phyloP scores from a whole-genome alignment of 805 yeast genomes.

The Teunomyces pallodes region DNA sequence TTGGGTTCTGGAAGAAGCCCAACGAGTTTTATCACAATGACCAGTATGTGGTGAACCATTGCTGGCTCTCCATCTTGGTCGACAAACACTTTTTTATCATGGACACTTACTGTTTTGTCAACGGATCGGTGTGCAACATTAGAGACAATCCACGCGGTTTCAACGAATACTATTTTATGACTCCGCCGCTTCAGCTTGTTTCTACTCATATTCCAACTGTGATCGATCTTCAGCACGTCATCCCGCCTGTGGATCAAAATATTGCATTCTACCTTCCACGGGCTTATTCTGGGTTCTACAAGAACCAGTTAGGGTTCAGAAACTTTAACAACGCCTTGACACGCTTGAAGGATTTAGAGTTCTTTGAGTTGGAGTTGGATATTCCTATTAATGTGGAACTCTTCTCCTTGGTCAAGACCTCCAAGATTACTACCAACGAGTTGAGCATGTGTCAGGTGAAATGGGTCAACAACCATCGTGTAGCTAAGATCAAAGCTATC shows the following conservation, averaged over 20 bases:
- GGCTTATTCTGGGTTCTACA: slow-evolving; percentile 77
- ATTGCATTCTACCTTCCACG: slow-evolving; percentile 81
- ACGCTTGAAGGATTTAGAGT: slow-evolving; percentile 68
- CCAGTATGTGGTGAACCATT: slow-evolving; percentile 66
- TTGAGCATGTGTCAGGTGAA: slow-evolving; percentile 74
- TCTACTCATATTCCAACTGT: slow-evolving; percentile 85
- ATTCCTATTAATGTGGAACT: slow-evolving; percentile 72
- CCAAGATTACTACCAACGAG: slow-evolving; percentile 46
- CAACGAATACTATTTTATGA: slow-evolving; percentile 69
- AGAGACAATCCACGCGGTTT: slow-evolving; percentile 15
- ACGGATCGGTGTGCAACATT: slow-evolving; percentile 31
- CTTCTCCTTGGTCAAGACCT: slow-evolving; percentile 55
- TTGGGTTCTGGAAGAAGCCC: slow-evolving; percentile 84
- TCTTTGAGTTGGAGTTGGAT: slow-evolving; percentile 72
- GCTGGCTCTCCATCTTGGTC: slow-evolving; percentile 80
- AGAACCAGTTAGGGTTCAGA: slow-evolving; percentile 51
- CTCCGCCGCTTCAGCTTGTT: slow-evolving; percentile 71
- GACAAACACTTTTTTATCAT: slow-evolving; percentile 78
- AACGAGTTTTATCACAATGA: slow-evolving; percentile 52
- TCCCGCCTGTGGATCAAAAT: slow-evolving; percentile 78
- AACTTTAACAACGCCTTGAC: slow-evolving; percentile 78
- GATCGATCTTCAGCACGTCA: slow-evolving; percentile 77
- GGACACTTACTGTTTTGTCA: slow-evolving; percentile 50
- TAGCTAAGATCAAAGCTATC: slow-evolving; percentile 75
- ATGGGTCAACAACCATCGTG: slow-evolving; percentile 61